phyloP scores from a whole-genome alignment of 768 basidiomycete genomes.

The Termitomyces sp. region DNA sequence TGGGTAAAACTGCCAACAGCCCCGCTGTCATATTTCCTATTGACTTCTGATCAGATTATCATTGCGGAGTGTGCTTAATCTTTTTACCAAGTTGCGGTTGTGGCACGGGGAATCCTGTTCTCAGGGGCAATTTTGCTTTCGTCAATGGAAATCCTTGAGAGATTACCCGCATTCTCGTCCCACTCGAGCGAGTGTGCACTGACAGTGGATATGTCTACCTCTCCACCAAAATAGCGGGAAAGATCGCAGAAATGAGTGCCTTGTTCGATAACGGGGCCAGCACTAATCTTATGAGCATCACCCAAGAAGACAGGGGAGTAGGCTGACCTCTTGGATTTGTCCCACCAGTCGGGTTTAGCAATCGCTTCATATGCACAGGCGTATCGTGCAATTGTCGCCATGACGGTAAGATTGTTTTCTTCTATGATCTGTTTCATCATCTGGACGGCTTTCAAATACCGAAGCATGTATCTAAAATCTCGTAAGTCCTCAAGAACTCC shows the following conservation, averaged over 20 bases:
- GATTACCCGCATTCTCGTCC: slow-evolving; percentile 82
- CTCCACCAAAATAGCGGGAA: slow-evolving; percentile 95
- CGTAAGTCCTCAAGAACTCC: background rate
- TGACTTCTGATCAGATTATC: slow-evolving; percentile 3
- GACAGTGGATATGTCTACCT: slow-evolving; percentile 80
- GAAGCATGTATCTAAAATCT: slow-evolving; percentile 74
- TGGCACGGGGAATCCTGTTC: slow-evolving; percentile 91
- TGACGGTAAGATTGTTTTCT: slow-evolving; percentile 90
- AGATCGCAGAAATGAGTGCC: slow-evolving; percentile 98
- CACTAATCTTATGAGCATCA: slow-evolving; percentile 31
- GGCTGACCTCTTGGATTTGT: slow-evolving; percentile 73
- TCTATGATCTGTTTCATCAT: slow-evolving; percentile 95
- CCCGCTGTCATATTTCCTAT: slow-evolving; percentile 91
- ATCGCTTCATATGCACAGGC: slow-evolving; percentile 82
- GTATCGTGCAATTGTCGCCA: slow-evolving; percentile 94
- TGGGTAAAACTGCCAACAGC: slow-evolving; percentile 93
- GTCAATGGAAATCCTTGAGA: slow-evolving; percentile 78
- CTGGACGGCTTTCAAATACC: slow-evolving; percentile 90
- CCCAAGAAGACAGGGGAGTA: background rate
- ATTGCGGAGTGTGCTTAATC: too few relatives aligned
- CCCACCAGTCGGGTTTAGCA: slow-evolving; percentile 88
- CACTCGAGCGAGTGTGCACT: slow-evolving; percentile 87
- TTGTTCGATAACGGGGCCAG: slow-evolving; percentile 82
- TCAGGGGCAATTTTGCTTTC: slow-evolving; percentile 80
- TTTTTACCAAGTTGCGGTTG: slow-evolving; percentile 79